phyloP scores from a whole-genome alignment of 441 rosid genomes.

The Syzygium malaccense region DNA sequence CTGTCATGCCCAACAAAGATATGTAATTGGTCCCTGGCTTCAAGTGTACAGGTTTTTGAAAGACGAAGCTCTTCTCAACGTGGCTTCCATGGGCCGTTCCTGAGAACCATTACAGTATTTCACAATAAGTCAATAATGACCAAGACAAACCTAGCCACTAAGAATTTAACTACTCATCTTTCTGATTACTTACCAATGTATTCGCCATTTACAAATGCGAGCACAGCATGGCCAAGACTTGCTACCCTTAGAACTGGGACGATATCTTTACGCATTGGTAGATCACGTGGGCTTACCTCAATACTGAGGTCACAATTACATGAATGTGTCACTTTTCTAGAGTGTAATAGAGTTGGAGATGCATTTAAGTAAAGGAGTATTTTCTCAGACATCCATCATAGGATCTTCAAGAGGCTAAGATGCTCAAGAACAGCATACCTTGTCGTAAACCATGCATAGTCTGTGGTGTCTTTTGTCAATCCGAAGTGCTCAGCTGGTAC shows the following conservation, averaged over 20 bases:
- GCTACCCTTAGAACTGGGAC: slow-evolving; percentile 60
- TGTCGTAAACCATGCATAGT: slow-evolving; percentile 73
- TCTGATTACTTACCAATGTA: slow-evolving; percentile 41
- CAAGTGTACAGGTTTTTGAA: not conserved
- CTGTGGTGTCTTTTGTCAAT: slow-evolving; percentile 62
- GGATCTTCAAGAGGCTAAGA: not conserved
- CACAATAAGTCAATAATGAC: not conserved
- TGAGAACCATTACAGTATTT: slow-evolving; percentile 5
- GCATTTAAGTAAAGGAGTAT: not conserved
- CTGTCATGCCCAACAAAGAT: not conserved
- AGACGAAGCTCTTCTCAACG: slow-evolving; percentile 47
- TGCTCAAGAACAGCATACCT: slow-evolving; percentile 19
- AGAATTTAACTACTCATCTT: not conserved
- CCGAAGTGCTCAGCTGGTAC: slow-evolving; percentile 34
- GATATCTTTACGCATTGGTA: slow-evolving; percentile 30
- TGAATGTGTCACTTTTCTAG: not conserved
- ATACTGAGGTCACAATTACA: slow-evolving; percentile 31
- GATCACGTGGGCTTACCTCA: slow-evolving; percentile 27
- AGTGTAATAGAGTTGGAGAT: not conserved
- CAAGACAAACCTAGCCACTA: not conserved
- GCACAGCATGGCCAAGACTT: slow-evolving; percentile 78
- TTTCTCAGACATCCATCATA: not conserved
- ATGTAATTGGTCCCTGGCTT: not conserved
- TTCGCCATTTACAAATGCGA: slow-evolving; percentile 67
- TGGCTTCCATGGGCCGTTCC: slow-evolving; percentile 67